These are phyloP conservation scores for Phaseolus lunatus DNA, from an alignment of 306 rosid species.

Conservation along the genomic window DNA sequence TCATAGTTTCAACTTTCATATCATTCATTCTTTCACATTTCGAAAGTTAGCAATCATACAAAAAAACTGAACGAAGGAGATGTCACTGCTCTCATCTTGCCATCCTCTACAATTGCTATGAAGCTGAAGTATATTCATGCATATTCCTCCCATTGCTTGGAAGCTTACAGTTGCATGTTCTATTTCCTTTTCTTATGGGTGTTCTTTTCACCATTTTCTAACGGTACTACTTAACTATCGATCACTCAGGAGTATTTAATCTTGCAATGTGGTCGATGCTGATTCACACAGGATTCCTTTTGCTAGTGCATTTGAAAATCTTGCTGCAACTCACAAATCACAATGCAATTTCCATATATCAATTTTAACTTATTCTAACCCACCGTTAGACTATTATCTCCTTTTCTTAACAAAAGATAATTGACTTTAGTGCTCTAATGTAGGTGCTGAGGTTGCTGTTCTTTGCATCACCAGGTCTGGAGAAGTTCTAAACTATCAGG, in stretches of 20 bases:
- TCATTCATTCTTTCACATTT: background rate
- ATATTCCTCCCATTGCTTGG: too few species aligned
- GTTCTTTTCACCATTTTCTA: too few species aligned
- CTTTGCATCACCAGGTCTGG: slow-evolving; percentile 93
- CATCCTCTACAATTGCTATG: slow-evolving; percentile 25
- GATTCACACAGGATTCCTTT: background rate
- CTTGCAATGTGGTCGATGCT: too few species aligned
- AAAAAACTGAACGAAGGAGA: background rate
- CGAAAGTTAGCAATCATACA: slow-evolving; percentile 19
- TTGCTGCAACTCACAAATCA: slow-evolving; percentile 3
- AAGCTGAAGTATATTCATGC: background rate
- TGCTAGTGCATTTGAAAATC: slow-evolving; percentile 4
- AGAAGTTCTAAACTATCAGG: slow-evolving; percentile 91
- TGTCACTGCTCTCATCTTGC: background rate
- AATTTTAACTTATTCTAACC: slow-evolving; percentile 10
- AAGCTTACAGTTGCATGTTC: too few species aligned
- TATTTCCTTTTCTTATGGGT: too few species aligned
- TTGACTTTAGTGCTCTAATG: slow-evolving; percentile 33
- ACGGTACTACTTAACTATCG: too few species aligned
- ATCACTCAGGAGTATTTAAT: too few species aligned
- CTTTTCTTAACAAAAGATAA: slow-evolving; percentile 1
- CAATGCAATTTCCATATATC: slow-evolving; percentile 24
- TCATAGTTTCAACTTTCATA: background rate
- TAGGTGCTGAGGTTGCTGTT: slow-evolving; percentile 98
- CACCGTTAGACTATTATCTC: background rate